Base-by-base conservation (phyloP, 768 basidiomycete genomes). In the Dendrothele bispora region DNA sequence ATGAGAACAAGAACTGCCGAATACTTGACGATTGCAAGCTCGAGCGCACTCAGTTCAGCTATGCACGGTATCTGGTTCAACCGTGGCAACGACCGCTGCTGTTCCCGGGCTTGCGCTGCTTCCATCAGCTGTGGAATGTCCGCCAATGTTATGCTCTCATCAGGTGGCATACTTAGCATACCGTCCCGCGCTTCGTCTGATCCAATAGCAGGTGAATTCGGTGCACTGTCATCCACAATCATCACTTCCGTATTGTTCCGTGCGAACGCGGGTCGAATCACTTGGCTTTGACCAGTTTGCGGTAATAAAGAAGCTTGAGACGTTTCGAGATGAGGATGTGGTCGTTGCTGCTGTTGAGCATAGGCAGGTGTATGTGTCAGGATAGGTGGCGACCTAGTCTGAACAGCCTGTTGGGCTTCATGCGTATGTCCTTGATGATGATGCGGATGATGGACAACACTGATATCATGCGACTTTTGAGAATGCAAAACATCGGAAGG, bases 91-190 rank as follows among this genome's bases (percentile, higher is more conserved):
- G 88, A 90, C n/a, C 91, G 82, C 49, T 85, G 88, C 58, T 93
- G 88, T 62, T 91, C 87, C 40, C 90, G 78, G 17, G 91, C 91
- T 63, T 95, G 91, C 12, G 92, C 94, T 3, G 86, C 92, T 62
- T 94, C 90, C 65, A 97, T 87, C 10, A 97, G 68, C 59, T 93
- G 88, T 7, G 95, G 93, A 43, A 98, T 91, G 66, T 98, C 97
- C 7, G 91, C 92, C 12, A 98, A 78, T 0, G 94, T 95, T 57
- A 98, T 84, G 4, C 87, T 87, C 47, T 93, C 91, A 21, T 75
- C 74, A 11, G 40, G 27, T 17, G 34, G 41, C 42, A 69, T 54
- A 15, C 61, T 53, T 34, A 66, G 60, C 27, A 68, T 58, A 7
- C 64, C 63, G 25, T 69, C 61, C 36, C 64, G 62, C n/a, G 78